Base-by-base conservation (phyloP, 2,329 filamentous ascomycete species). In the Xylaria sp. region DNA sequence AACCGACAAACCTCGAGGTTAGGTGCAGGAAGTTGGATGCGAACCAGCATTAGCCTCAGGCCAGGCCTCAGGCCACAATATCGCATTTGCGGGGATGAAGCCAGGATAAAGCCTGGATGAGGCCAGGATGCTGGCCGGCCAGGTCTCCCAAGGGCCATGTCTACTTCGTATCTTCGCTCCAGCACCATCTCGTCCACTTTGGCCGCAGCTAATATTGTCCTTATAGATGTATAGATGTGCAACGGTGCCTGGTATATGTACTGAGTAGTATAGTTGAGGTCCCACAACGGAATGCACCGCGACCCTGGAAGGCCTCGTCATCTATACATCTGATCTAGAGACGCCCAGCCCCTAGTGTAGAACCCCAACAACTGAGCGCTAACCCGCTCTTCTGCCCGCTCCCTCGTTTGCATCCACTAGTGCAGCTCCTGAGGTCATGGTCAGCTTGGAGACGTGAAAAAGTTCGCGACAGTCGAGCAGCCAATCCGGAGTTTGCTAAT, bases 281-380 rank as follows among this genome's bases (percentile, higher is more conserved):
- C 57, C 51, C 63, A 58, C 66, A 13, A 48, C 37, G 55, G 46
- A 18, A 50, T 62, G 57, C 18, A 37, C 62, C 59, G 32, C 65
- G 23, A 69, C 25, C 57, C 67, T 52, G 55, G 64, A 66, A 39
- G 63, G 67, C 63, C 15, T 69, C 63, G 63, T 69, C 63, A 69
- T 69, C 67, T 20, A 59, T 69, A 63, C n/a, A 62, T 62, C 56
- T 25, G 44, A 46, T 65, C 39, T 62, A 57, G 18, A 57, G 46
- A 44, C 32, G 32, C 51, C 61, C 58, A 55, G 58, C 34, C 61
- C 63, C 52, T 56, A 46, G 41, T 15, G n/a, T 48, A 48, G n/a
- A 50, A 23, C 23, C 51, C 48, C 57, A 20, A 62, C 28, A 37
- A 51, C 44, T 62, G 39, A 54, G 46, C 54, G 41, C 46, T 44